phyloP scores from a whole-genome alignment of 75 land plant species.

The Selaginella tamariscina region DNA sequence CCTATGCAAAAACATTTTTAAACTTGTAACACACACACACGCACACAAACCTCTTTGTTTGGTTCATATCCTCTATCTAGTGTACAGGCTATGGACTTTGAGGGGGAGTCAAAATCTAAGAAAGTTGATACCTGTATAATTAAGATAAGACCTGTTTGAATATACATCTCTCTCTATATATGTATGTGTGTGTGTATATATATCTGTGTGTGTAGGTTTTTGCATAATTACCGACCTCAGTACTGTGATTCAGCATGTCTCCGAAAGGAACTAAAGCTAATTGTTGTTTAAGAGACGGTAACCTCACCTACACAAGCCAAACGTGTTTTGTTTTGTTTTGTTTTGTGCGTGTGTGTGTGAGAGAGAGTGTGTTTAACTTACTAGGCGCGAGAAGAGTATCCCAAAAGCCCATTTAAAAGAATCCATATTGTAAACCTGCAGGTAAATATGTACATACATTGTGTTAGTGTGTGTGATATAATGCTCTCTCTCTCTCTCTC shows the following conservation, averaged over 20 bases:
- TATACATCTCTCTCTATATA: too few species aligned
- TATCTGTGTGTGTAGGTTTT: too few species aligned
- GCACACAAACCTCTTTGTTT: conserved; percentile 63
- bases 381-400: conserved; percentile 89
- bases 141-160: too few species aligned
- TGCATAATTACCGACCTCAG: too few species aligned
- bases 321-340: neutral
- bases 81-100: conserved; percentile 55
- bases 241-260: conserved; percentile 86
- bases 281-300: conserved; percentile 65
- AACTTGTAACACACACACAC: neutral
- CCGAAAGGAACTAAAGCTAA: conserved; percentile 90
- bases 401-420: conserved; percentile 93
- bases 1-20: conserved; percentile 26
- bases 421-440: conserved; percentile 63
- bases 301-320: conserved; percentile 42
- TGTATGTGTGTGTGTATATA: too few species aligned
- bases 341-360: too few species aligned
- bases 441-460: too few species aligned
- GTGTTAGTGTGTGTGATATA: too few species aligned
- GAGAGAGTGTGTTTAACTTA: conserved; percentile 39
- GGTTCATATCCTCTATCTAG: conserved; percentile 61
- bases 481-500: too few species aligned
- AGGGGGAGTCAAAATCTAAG: conserved; percentile 63
- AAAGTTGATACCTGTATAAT: conserved; percentile 59